These are phyloP conservation scores for Rhodotorula toruloides DNA, from an alignment of 768 basidiomycete species.

Conservation along the genomic window DNA sequence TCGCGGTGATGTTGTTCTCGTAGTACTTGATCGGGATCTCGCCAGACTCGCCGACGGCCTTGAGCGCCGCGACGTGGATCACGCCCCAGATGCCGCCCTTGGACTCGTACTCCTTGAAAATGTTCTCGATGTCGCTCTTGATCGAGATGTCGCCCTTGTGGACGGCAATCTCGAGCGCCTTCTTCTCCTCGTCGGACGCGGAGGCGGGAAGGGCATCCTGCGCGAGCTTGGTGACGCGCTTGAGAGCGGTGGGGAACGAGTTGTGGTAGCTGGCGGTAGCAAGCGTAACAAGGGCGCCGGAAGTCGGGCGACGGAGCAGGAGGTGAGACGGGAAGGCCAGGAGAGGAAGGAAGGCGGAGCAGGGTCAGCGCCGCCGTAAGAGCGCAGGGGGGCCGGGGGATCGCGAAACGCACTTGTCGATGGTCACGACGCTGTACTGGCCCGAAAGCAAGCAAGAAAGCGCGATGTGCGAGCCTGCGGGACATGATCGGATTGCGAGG, in stretches of 20 bases:
- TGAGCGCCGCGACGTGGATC: constrained; percentile 91
- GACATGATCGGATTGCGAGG: neutral
- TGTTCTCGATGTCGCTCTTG: constrained; percentile 62
- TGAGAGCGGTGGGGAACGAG: constrained; percentile 68
- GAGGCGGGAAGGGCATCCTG: constrained; percentile 63
- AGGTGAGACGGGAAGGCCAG: neutral
- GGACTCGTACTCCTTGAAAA: constrained; percentile 72
- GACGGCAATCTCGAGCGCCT: constrained; percentile 67
- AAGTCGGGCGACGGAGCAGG: too few relatives aligned
- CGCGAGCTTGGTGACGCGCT: constrained; percentile 74
- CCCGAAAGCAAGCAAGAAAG: constrained; percentile 77
- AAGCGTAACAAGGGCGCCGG: neutral
- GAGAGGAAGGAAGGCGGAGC: too few relatives aligned
- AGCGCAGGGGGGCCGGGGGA: neutral
- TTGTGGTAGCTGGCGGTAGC: constrained; percentile 68
- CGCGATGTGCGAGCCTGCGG: constrained; percentile 87
- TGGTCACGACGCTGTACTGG: constrained; percentile 82
- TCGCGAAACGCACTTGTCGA: constrained; percentile 55
- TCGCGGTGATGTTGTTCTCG: constrained; percentile 84
- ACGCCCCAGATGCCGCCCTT: constrained; percentile 95
- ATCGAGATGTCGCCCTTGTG: constrained; percentile 69
- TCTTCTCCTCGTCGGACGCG: constrained; percentile 63
- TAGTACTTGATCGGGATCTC: constrained; percentile 92
- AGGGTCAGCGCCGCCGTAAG: neutral
- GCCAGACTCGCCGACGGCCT: constrained; percentile 94